These are phyloP conservation scores for Mycena olivaceomarginata DNA, from an alignment of 768 basidiomycete genomes.

Conservation along the genomic window DNA sequence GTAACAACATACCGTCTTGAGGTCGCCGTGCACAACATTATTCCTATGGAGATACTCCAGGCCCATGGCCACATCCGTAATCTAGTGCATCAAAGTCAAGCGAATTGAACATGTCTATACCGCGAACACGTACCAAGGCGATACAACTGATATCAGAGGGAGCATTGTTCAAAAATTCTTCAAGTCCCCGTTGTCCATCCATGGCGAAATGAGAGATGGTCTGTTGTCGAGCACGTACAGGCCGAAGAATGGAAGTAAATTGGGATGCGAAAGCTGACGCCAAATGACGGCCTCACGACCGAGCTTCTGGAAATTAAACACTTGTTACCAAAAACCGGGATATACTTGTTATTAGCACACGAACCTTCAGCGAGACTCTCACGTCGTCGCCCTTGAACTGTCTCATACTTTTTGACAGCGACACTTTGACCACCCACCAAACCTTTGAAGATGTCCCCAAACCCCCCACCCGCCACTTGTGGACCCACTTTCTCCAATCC, in stretches of 20 bases:
- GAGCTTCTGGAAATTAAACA: neutral
- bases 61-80: constrained; percentile 4
- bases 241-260: constrained; percentile 6
- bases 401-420: neutral
- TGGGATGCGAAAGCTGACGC: constrained; percentile 9
- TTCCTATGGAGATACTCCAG: neutral
- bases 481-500: neutral
- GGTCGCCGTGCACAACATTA: neutral
- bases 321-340: no score
- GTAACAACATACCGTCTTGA: neutral
- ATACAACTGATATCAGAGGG: neutral
- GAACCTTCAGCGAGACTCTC: neutral
- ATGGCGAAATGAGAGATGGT: constrained; percentile 5
- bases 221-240: neutral
- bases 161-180: neutral
- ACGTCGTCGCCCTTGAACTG: neutral
- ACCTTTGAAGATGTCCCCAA: neutral
- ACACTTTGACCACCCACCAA: neutral
- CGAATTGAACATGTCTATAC: neutral
- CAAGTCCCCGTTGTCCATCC: constrained; percentile 16
- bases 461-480: constrained; percentile 2
- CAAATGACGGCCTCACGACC: neutral
- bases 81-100: neutral
- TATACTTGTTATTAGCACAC: neutral
- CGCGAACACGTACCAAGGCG: neutral